These are phyloP conservation scores for Boletus tylopilopsis DNA, from an alignment of 768 basidiomycete species.

Conservation along the genomic window DNA sequence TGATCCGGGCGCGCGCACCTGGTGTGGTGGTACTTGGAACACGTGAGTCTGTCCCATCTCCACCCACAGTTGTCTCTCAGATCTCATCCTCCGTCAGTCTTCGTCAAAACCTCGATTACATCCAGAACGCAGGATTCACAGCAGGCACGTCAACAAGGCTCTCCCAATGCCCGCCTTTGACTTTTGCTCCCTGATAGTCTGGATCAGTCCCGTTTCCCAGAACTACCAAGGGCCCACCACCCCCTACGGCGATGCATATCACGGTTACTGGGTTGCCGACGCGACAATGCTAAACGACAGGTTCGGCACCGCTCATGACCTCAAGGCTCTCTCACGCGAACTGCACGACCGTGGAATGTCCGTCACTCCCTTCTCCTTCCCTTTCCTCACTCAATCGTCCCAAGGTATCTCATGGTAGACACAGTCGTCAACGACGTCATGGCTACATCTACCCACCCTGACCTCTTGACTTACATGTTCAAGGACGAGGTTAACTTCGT, in stretches of 20 bases:
- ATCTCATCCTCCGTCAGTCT: slow-evolving; percentile 47
- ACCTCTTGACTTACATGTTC: slow-evolving; percentile 66
- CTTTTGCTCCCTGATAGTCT: slow-evolving; percentile 42
- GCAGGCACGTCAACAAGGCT: slow-evolving; percentile 43
- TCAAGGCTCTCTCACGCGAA: slow-evolving; percentile 61
- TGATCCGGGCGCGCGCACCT: slow-evolving; percentile 11
- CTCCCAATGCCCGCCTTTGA: background rate
- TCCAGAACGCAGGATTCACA: slow-evolving; percentile 79
- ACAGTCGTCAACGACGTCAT: slow-evolving; percentile 86
- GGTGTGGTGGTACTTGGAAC: slow-evolving; percentile 17
- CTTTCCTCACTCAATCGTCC: background rate
- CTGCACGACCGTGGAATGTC: slow-evolving; percentile 73
- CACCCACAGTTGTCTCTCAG: background rate
- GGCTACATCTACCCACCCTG: slow-evolving; percentile 57
- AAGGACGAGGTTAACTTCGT: slow-evolving; percentile 47
- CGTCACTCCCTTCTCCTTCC: slow-evolving; percentile 11
- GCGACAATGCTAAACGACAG: slow-evolving; percentile 60
- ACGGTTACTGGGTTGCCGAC: slow-evolving; percentile 82
- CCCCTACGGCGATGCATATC: slow-evolving; percentile 78
- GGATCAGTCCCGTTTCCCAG: slow-evolving; percentile 80
- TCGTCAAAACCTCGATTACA: slow-evolving; percentile 76
- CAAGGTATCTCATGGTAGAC: slow-evolving; percentile 80
- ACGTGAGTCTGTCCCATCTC: background rate
- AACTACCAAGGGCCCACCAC: slow-evolving; percentile 71
- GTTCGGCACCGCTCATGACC: slow-evolving; percentile 72